Conservation (phyloP, 495 filamentous ascomycete species). For the Annulohypoxylon nitens region DNA sequence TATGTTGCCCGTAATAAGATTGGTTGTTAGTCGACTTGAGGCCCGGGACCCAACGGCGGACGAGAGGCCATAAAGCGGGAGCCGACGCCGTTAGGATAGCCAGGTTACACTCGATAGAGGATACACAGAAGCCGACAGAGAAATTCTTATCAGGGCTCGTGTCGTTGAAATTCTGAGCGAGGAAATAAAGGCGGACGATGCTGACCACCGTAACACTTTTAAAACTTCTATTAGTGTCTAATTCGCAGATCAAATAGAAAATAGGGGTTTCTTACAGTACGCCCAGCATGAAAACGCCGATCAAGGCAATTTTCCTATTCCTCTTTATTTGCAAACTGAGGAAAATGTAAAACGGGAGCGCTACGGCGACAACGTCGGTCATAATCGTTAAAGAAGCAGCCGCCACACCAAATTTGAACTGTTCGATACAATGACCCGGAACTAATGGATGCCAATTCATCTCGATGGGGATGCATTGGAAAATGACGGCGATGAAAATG, state of each 20-base stretch:
- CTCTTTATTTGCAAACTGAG: conserved; percentile 61
- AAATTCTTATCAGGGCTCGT: conserved; percentile 42
- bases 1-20: conserved; percentile 34
- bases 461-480: conserved; percentile 60
- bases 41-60: conserved; percentile 33
- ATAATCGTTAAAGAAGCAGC: conserved; percentile 60
- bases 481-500: conserved; percentile 62
- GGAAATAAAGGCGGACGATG: conserved; percentile 46
- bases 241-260: not conserved
- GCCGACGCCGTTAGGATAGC: conserved; percentile 57
- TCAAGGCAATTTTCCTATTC: conserved; percentile 61
- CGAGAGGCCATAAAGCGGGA: conserved; percentile 44
- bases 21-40: conserved; percentile 25
- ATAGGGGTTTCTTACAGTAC: conserved; percentile 53
- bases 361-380: conserved; percentile 62
- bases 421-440: conserved; percentile 32
- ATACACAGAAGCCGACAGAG: conserved; percentile 55
- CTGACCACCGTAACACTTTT: conserved; percentile 58
- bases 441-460: conserved; percentile 51
- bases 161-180: conserved; percentile 41
- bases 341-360: conserved; percentile 64
- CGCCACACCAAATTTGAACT: conserved; percentile 58
- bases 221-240: conserved; percentile 15
- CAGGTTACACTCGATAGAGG: conserved; percentile 60
- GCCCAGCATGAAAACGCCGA: conserved; percentile 62